Conservation (phyloP, 345 rosid genomes). For the Ailanthus altissimus region DNA sequence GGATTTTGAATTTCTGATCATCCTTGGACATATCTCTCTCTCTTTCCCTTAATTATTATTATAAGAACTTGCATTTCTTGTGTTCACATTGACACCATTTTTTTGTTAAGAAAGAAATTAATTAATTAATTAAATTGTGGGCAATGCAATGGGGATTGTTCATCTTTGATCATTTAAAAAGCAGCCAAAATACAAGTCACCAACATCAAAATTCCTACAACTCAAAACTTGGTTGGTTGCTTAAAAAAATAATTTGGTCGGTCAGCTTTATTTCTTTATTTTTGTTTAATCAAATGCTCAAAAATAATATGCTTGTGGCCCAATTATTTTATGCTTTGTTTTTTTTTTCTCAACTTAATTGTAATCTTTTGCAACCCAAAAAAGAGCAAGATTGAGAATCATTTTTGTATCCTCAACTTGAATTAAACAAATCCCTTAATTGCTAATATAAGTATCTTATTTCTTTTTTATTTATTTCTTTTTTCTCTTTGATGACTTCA, state of each 20-base stretch:
- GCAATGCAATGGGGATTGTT: background rate
- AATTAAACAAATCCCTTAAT: conserved; percentile 1
- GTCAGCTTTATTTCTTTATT: too few relatives aligned
- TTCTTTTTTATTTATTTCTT: background rate
- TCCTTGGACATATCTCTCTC: too few relatives aligned
- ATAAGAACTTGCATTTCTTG: background rate
- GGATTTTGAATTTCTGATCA: too few relatives aligned
- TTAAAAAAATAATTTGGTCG: too few relatives aligned
- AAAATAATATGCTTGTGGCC: too few relatives aligned
- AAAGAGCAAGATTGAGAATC: background rate
- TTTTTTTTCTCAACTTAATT: background rate
- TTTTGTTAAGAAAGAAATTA: background rate
- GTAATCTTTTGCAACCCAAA: background rate
- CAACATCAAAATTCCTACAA: background rate
- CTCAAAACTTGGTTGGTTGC: too few relatives aligned
- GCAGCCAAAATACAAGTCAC: background rate
- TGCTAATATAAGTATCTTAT: background rate
- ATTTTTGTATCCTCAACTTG: conserved; percentile 4
- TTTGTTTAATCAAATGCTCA: too few relatives aligned
- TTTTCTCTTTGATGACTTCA: background rate
- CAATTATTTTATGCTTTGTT: background rate
- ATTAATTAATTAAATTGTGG: background rate
- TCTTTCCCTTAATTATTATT: too few relatives aligned
- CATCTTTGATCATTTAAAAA: background rate
- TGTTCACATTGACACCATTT: background rate